These are phyloP conservation scores for Phytomonas francai DNA, from an alignment of 208 protist species.

Conservation along the genomic window DNA sequence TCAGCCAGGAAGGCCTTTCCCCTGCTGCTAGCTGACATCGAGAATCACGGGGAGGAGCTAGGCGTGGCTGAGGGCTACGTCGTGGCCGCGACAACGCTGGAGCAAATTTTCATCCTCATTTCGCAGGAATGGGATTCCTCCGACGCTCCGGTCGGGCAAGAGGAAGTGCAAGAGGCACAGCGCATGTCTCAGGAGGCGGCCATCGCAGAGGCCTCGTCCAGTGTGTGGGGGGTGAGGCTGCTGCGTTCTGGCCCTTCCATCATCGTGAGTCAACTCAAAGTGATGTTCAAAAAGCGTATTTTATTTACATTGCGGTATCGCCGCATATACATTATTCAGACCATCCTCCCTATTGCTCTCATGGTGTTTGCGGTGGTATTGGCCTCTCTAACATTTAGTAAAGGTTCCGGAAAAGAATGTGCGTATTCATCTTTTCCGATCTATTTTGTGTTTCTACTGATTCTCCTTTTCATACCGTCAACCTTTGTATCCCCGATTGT, in stretches of 20 bases:
- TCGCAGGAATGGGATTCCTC: constrained; percentile 23
- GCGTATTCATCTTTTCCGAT: background rate
- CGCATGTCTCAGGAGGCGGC: background rate
- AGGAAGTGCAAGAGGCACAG: background rate
- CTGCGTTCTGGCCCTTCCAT: constrained; percentile 11
- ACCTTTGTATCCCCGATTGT: constrained; percentile 68
- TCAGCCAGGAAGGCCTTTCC: constrained; percentile 28
- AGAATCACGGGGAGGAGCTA: constrained; percentile 18
- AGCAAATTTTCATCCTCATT: constrained; percentile 70
- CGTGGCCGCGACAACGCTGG: constrained; percentile 56
- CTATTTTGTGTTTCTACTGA: constrained; percentile 28
- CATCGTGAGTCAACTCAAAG: constrained; percentile 43
- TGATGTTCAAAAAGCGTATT: constrained; percentile 50
- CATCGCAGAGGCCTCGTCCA: constrained; percentile 11
- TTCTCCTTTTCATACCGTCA: constrained; percentile 63
- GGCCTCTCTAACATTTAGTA: background rate
- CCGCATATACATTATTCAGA: constrained; percentile 16
- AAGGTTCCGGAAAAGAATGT: background rate
- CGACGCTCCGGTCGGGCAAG: constrained; percentile 8
- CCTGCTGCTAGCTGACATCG: constrained; percentile 29
- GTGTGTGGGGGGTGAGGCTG: constrained; percentile 33
- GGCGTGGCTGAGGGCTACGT: constrained; percentile 44
- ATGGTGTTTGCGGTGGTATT: background rate
- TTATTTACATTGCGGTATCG: constrained; percentile 48
- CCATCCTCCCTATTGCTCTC: background rate